These are phyloP conservation scores for Mycosarcoma mackinlayi DNA, from an alignment of 1,284 basidiomycete genomes.

Conservation along the genomic window DNA sequence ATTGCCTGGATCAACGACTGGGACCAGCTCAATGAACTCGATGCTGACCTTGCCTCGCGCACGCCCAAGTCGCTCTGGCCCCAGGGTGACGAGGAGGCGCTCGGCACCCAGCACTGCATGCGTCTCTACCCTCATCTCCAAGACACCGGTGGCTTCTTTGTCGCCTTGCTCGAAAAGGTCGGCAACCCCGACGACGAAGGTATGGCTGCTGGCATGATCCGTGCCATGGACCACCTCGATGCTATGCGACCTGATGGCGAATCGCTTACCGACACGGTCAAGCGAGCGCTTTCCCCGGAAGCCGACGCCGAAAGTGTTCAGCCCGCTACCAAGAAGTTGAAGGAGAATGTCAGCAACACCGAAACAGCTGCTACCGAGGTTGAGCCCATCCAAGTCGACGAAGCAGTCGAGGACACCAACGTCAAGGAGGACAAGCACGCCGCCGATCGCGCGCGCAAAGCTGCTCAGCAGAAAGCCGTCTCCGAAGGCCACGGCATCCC, in stretches of 20 bases:
- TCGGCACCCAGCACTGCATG: slow-evolving; percentile 62
- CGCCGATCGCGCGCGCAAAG: slow-evolving; percentile 46
- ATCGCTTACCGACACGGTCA: slow-evolving; percentile 20
- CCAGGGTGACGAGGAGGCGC: slow-evolving; percentile 61
- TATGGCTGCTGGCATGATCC: slow-evolving; percentile 64
- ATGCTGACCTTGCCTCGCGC: slow-evolving; percentile 55
- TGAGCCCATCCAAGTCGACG: slow-evolving; percentile 13
- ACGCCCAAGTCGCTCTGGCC: slow-evolving; percentile 64
- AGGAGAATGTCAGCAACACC: slow-evolving; percentile 27
- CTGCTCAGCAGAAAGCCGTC: slow-evolving; percentile 40
- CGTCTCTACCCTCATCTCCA: slow-evolving; percentile 86
- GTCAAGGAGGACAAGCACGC: slow-evolving; percentile 60
- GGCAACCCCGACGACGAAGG: slow-evolving; percentile 55
- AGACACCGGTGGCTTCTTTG: slow-evolving; percentile 97
- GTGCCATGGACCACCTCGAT: slow-evolving; percentile 59
- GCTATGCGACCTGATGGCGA: slow-evolving; percentile 32
- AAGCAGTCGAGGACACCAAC: slow-evolving; percentile 19
- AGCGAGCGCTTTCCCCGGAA: slow-evolving; percentile 42
- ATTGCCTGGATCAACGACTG: slow-evolving; percentile 63
- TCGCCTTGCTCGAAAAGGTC: slow-evolving; percentile 82
- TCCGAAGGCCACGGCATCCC: slow-evolving; percentile 50
- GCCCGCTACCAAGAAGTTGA: slow-evolving; percentile 50
- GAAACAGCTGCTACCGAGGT: slow-evolving; percentile 1
- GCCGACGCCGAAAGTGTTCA: slow-evolving; percentile 32
- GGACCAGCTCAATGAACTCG: slow-evolving; percentile 59